A percentile compares a stretch with the other conserved stretches of the same genome.
phyloP scores from a whole-genome alignment of 257 asterid species.

The Scutellaria galericulata region DNA sequence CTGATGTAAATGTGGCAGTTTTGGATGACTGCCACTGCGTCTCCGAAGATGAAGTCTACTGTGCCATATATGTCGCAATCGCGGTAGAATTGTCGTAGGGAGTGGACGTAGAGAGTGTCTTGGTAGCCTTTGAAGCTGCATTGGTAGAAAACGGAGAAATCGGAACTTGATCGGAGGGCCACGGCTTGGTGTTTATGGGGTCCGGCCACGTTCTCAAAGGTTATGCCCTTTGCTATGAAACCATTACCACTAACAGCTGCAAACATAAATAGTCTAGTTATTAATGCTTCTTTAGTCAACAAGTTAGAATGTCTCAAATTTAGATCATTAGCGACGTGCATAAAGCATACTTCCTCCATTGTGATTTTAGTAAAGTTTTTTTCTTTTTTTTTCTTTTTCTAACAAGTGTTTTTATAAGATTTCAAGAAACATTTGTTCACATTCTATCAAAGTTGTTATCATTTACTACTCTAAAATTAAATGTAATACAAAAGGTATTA shows the following conservation, averaged over 20 bases:
- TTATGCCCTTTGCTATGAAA: slow-evolving; percentile 62
- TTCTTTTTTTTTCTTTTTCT: no score
- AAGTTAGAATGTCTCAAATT: no score
- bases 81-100: slow-evolving; percentile 65
- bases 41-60: slow-evolving; percentile 69
- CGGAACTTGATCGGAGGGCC: slow-evolving; percentile 65
- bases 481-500: no score
- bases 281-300: background rate
- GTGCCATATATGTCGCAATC: slow-evolving; percentile 62
- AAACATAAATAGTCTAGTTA: background rate
- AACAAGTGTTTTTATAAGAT: no score
- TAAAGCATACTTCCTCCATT: no score
- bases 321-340: no score
- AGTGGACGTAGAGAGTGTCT: slow-evolving; percentile 63
- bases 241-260: slow-evolving; percentile 60
- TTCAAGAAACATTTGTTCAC: no score
- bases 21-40: slow-evolving; percentile 54
- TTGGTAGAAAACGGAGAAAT: slow-evolving; percentile 53
- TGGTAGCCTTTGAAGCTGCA: slow-evolving; percentile 76
- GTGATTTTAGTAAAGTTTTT: no score
- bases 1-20: slow-evolving; percentile 53
- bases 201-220: slow-evolving; percentile 75
- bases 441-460: no score
- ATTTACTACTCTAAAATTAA: no score
- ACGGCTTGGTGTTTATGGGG: slow-evolving; percentile 68